A percentile compares a stretch with the other conserved stretches of the same genome.
phyloP scores from a whole-genome alignment of 768 basidiomycete genomes.

The Boletus subparvulus region DNA sequence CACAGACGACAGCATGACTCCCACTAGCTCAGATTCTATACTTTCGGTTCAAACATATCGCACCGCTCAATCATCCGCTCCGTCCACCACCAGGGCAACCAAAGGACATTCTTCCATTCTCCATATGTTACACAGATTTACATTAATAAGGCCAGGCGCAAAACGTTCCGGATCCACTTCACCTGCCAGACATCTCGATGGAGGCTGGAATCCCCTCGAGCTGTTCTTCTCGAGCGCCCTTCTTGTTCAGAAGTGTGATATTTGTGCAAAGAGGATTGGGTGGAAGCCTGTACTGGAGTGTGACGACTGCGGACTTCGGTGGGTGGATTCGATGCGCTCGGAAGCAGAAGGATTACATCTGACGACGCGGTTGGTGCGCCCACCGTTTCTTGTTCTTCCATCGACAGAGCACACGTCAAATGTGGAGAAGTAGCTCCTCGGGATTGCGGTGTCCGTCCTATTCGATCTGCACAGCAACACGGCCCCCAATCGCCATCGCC shows the following conservation, averaged over 20 bases:
- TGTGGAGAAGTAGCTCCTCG: constrained; percentile 81
- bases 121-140: constrained; percentile 79
- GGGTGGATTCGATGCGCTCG: constrained; percentile 20
- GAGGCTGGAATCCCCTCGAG: constrained; percentile 74
- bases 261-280: constrained; percentile 79
- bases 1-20: constrained; percentile 34
- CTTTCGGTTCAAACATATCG: constrained; percentile 62
- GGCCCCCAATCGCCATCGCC: constrained; percentile 23
- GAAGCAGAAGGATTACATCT: constrained; percentile 15
- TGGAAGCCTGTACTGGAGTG: constrained; percentile 86
- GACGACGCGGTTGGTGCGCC: constrained; percentile 10
- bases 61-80: constrained; percentile 52
- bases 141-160: constrained; percentile 76
- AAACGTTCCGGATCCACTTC: constrained; percentile 45
- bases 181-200: constrained; percentile 31
- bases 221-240: constrained; percentile 74
- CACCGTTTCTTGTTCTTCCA: constrained; percentile 11
- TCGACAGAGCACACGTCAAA: constrained; percentile 73
- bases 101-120: constrained; percentile 74
- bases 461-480: constrained; percentile 27
- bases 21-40: constrained; percentile 45
- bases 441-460: constrained; percentile 67
- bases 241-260: constrained; percentile 74
- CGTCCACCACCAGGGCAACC: constrained; percentile 64
- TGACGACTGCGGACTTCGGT: constrained; percentile 85